Evolutionary conservation across 257 asterid genomes (phyloP).

Genomic region (Jaltomata sinuosa): DNA sequence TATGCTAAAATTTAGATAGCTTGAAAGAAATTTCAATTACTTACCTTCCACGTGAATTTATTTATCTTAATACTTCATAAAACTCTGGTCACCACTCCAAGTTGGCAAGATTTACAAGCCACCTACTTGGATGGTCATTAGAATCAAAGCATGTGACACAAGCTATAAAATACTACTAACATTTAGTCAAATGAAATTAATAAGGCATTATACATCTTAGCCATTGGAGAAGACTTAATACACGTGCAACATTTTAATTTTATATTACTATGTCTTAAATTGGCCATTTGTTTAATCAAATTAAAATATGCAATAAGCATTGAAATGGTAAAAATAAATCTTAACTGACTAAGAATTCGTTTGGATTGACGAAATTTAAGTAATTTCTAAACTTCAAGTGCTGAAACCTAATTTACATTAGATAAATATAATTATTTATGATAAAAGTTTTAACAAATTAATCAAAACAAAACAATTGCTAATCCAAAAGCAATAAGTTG

Average conservation of each 20-base stretch:
- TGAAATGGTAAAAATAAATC: neutral
- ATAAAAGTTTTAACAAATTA: neutral
- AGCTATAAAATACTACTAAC: neutral
- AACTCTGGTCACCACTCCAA: neutral
- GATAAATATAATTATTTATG: neutral
- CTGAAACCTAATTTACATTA: neutral
- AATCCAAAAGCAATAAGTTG: no score
- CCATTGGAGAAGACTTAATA: neutral
- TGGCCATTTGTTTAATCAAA: neutral
- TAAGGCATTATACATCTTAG: neutral
- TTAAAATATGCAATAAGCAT: neutral
- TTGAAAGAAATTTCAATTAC: neutral
- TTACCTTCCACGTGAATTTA: neutral
- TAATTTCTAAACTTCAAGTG: no score
- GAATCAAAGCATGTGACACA: neutral
- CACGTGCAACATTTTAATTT: neutral
- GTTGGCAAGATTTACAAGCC: neutral
- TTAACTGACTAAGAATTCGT: neutral
- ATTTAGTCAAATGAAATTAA: neutral
- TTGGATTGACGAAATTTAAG: neutral
- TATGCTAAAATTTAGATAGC: neutral
- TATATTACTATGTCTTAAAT: neutral
- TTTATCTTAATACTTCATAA: neutral
- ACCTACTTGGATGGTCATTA: neutral
- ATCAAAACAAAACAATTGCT: neutral